phyloP scores from a whole-genome alignment of 305 asterid genomes.

The Andrographis paniculata region DNA sequence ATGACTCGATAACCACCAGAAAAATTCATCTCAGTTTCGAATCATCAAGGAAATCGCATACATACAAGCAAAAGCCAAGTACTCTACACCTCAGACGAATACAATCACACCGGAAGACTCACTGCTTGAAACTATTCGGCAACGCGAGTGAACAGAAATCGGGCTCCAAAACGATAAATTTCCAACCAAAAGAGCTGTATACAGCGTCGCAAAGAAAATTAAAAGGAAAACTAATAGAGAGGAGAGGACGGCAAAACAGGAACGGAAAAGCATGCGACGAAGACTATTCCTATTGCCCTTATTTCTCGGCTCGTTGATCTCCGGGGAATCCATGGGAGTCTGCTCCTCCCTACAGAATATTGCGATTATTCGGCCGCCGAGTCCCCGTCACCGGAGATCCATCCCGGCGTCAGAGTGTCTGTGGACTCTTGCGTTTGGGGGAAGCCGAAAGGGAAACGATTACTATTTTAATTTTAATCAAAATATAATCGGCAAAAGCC shows the following conservation, averaged over 20 bases:
- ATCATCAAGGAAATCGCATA: background rate
- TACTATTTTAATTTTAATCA: too few species aligned
- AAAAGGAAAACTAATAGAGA: slow-evolving; percentile 31
- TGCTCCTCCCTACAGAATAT: background rate
- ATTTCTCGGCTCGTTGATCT: slow-evolving; percentile 21
- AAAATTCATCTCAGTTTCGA: too few species aligned
- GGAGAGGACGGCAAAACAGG: slow-evolving; percentile 28
- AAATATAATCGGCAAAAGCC: too few species aligned
- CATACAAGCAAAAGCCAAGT: background rate
- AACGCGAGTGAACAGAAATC: slow-evolving; percentile 65
- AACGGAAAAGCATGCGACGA: slow-evolving; percentile 30
- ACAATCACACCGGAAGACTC: slow-evolving; percentile 20
- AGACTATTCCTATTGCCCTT: slow-evolving; percentile 15
- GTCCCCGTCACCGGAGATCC: slow-evolving; percentile 43
- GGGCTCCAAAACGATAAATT: slow-evolving; percentile 68
- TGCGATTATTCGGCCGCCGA: slow-evolving; percentile 1
- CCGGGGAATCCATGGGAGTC: slow-evolving; percentile 50
- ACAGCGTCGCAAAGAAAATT: slow-evolving; percentile 42
- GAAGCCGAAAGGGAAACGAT: too few species aligned
- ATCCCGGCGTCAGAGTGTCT: slow-evolving; percentile 46
- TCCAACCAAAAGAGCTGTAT: slow-evolving; percentile 49
- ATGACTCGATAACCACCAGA: slow-evolving; percentile 12
- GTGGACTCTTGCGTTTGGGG: background rate
- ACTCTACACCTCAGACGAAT: background rate
- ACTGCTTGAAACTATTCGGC: slow-evolving; percentile 87